A percentile compares a stretch with the other conserved stretches of the same genome.
These are phyloP conservation scores for Cubamyces lactineus DNA, from an alignment of 768 basidiomycete genomes.

Conservation along the genomic window DNA sequence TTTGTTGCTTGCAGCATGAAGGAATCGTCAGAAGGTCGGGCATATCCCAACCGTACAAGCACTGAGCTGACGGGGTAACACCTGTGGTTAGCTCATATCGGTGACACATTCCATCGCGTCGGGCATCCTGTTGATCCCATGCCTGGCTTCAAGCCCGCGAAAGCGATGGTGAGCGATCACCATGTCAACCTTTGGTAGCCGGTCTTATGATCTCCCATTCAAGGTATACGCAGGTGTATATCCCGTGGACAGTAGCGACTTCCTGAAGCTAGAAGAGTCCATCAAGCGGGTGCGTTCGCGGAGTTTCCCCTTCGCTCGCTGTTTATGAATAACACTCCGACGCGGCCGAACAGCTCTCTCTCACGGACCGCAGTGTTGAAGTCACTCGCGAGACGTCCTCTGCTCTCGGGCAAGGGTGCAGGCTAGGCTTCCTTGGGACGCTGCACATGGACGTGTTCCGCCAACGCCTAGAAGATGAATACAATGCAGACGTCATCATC, in stretches of 20 bases:
- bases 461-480: conserved; percentile 96
- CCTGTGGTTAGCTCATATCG: conserved; percentile 74
- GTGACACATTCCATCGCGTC: conserved; percentile 86
- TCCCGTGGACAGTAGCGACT: conserved; percentile 89
- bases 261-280: conserved; percentile 93
- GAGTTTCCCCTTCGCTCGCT: conserved; percentile 13
- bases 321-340: neutral
- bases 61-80: neutral
- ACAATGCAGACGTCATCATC: conserved; percentile 91
- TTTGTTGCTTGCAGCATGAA: conserved; percentile 98
- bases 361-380: conserved; percentile 88
- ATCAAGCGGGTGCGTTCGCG: conserved; percentile 71
- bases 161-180: conserved; percentile 76
- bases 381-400: conserved; percentile 91
- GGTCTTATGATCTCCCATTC: neutral
- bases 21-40: conserved; percentile 85
- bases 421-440: conserved; percentile 94
- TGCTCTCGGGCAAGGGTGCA: conserved; percentile 92
- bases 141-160: conserved; percentile 88
- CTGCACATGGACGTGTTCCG: conserved; percentile 97
- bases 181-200: neutral
- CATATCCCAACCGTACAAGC: neutral
- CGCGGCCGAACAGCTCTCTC: conserved; percentile 57
- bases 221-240: conserved; percentile 96
- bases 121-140: conserved; percentile 79